Evolutionary conservation across 2,329 filamentous ascomycete genomes (phyloP).

Genomic region (Aspergillus ibericus): DNA sequence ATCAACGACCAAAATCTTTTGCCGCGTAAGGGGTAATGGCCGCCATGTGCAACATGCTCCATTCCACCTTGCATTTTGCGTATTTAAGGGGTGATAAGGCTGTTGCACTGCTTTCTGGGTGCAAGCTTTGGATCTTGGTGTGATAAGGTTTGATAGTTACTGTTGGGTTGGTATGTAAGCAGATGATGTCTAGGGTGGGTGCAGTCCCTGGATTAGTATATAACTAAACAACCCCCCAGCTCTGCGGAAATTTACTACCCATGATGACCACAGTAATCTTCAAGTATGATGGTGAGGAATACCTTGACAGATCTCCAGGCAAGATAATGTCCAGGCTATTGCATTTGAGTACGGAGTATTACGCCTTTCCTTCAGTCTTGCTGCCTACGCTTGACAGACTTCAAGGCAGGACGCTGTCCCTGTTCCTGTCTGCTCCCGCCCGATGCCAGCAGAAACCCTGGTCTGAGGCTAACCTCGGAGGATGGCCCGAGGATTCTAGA

Average conservation of each 20-base stretch:
- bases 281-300: too few relatives aligned
- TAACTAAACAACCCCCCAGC: too few relatives aligned
- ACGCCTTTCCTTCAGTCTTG: too few relatives aligned
- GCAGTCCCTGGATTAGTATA: background rate
- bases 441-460: background rate
- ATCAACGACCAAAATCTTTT: background rate
- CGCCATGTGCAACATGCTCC: background rate
- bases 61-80: background rate
- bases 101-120: background rate
- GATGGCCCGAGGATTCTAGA: conserved; percentile 4
- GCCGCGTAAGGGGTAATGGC: background rate
- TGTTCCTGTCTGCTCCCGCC: too few relatives aligned
- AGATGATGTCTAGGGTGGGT: background rate
- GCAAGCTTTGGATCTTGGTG: background rate
- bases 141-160: background rate
- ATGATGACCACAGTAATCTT: too few relatives aligned
- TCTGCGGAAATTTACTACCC: too few relatives aligned
- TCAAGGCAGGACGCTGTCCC: too few relatives aligned
- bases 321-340: too few relatives aligned
- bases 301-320: too few relatives aligned
- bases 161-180: background rate
- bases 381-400: too few relatives aligned
- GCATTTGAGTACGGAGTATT: too few relatives aligned
- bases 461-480: background rate
- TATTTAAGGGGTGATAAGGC: background rate